These are phyloP conservation scores for Neoboletus brunneissimus DNA, from an alignment of 768 basidiomycete genomes.

Conservation along the genomic window DNA sequence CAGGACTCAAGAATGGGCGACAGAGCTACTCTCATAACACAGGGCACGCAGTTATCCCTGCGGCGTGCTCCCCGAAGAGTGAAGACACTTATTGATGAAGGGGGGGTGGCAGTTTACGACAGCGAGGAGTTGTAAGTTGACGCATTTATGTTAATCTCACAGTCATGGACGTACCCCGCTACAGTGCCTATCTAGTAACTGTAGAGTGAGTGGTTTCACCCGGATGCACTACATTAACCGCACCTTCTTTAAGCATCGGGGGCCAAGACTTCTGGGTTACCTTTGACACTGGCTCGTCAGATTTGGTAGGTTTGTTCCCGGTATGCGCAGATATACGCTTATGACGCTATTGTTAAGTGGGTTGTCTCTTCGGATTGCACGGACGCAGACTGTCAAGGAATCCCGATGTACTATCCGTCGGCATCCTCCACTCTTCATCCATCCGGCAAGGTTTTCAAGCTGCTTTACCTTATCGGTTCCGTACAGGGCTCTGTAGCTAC, in stretches of 20 bases:
- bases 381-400: constrained; percentile 42
- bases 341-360: constrained; percentile 39
- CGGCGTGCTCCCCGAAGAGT: constrained; percentile 22
- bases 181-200: constrained; percentile 41
- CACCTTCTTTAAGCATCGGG: constrained; percentile 36
- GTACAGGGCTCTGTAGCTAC: constrained; percentile 51
- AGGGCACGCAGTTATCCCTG: constrained; percentile 23
- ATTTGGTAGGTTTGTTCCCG: constrained; percentile 38
- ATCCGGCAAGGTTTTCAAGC: constrained; percentile 39
- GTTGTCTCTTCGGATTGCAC: constrained; percentile 47
- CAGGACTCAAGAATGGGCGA: constrained; percentile 14
- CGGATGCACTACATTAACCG: neutral
- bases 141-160: neutral
- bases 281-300: constrained; percentile 58
- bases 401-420: constrained; percentile 40
- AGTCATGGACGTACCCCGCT: neutral
- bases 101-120: constrained; percentile 25
- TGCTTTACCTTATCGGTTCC: constrained; percentile 51
- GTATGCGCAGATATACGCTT: constrained; percentile 1
- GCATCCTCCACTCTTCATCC: constrained; percentile 30
- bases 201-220: constrained; percentile 28
- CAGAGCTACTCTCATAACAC: constrained; percentile 14
- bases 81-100: constrained; percentile 19
- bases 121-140: constrained; percentile 35
- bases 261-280: constrained; percentile 44